Evolutionary conservation across 345 rosid genomes (phyloP).

Genomic region (Linum tenue): DNA sequence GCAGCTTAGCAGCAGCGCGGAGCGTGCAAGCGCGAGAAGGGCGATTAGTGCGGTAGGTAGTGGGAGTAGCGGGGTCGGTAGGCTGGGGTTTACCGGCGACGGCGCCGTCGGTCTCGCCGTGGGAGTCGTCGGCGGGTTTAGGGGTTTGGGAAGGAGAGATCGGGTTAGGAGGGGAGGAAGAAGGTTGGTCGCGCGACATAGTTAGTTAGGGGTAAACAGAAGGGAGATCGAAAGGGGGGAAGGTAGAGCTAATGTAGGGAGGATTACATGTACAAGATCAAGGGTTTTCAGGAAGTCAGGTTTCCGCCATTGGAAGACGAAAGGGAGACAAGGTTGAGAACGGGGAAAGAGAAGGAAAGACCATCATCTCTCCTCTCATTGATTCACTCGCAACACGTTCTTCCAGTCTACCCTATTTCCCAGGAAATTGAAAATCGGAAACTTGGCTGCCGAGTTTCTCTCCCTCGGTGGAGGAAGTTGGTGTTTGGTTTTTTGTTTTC

Average conservation of each 20-base stretch:
- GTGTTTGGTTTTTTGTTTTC: no score
- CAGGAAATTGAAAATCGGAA: not conserved
- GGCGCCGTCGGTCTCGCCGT: conserved; percentile 13
- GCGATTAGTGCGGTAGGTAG: conserved; percentile 46
- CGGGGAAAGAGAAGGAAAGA: not conserved
- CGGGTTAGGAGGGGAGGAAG: not conserved
- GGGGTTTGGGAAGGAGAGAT: conserved; percentile 28
- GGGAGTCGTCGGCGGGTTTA: conserved; percentile 17
- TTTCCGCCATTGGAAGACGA: not conserved
- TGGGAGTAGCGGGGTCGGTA: conserved; percentile 19
- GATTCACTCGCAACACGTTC: not conserved
- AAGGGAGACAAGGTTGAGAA: not conserved
- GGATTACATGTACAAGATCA: not conserved
- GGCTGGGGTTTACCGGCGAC: conserved; percentile 4
- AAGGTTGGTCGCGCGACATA: conserved; percentile 10
- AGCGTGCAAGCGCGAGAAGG: conserved; percentile 95
- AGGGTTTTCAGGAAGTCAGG: not conserved
- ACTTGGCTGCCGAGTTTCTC: no score
- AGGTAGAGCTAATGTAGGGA: not conserved
- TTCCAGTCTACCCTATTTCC: not conserved
- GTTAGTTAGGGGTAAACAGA: conserved; percentile 34
- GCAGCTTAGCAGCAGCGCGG: conserved; percentile 69
- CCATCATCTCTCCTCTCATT: not conserved
- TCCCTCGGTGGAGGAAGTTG: no score
- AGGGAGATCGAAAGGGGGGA: conserved; percentile 38